Percentiles rank a stretch among this genome's conserved stretches.
phyloP scores from a whole-genome alignment of 2,329 filamentous ascomycete species.

The Arthrinium puccinioides region DNA sequence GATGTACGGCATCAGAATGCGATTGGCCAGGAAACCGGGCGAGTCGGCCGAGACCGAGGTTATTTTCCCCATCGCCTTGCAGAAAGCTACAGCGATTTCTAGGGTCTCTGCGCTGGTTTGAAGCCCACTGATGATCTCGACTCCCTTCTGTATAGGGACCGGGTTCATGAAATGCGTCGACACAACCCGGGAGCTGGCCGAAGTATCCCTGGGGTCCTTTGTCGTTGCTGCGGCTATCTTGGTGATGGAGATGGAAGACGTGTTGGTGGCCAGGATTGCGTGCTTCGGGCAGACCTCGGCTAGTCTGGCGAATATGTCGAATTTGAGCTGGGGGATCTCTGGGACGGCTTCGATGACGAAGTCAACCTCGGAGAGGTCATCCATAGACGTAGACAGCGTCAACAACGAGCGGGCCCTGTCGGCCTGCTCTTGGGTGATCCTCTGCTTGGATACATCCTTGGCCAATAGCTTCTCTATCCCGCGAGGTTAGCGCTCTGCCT shows the following conservation, averaged over 20 bases:
- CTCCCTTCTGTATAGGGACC: conserved; percentile 91
- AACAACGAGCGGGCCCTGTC: conserved; percentile 65
- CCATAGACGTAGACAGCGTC: conserved; percentile 62
- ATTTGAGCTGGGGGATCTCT: conserved; percentile 82
- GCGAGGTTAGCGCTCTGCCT: conserved; percentile 7
- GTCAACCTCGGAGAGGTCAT: conserved; percentile 74
- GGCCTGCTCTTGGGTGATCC: conserved; percentile 76
- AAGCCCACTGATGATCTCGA: conserved; percentile 92
- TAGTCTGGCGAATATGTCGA: conserved; percentile 76
- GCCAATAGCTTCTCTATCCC: conserved; percentile 75
- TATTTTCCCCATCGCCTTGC: conserved; percentile 88
- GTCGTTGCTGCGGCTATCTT: conserved; percentile 86
- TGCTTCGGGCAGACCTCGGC: conserved; percentile 76
- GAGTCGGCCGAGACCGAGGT: conserved; percentile 80
- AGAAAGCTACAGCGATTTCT: conserved; percentile 76
- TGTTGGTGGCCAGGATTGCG: conserved; percentile 92
- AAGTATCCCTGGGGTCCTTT: conserved; percentile 69
- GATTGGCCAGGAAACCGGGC: conserved; percentile 91
- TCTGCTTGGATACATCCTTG: conserved; percentile 85
- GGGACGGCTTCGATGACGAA: conserved; percentile 98
- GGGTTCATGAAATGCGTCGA: conserved; percentile 99
- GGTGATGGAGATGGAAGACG: conserved; percentile 96
- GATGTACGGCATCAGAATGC: conserved; percentile 98
- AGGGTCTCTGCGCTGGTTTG: conserved; percentile 83
- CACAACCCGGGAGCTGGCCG: conserved; percentile 78